Evolutionary conservation across 371 early-diverging fungal genomes (phyloP), one percentile per base, ranked within the genome.

Genomic region (Gilbertella persicaria): DNA sequence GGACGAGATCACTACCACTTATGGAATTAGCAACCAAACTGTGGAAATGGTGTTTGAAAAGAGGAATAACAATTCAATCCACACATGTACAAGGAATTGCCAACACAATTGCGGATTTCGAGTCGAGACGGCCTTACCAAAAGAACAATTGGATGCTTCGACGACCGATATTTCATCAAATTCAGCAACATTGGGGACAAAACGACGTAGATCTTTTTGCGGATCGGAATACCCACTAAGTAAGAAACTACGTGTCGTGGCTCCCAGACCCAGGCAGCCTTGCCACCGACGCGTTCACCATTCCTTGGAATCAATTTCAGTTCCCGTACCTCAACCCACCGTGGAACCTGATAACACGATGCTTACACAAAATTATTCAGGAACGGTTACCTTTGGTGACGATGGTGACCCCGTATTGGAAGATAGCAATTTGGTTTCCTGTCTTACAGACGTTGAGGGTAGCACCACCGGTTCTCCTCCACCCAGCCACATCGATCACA

Each of bases 121-220:
- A 47, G 23, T 64, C 56, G 14, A 17, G 53, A 14, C 49, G 43
- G 4, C 26, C 26, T 13, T 56, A 25, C 33, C 13, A 8, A 12
- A 65, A 59, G 50, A 53, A 57, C 42, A 24, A 43, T 19, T 65
- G 58, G 60, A 6, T 9, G 30, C 10, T 65, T 13, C 21, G 12
- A 3, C 50, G 30, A 2, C 12, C 16, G 1, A 28, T 33, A 9
- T 60, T 60, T 40, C 45, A 37, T 13, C 26, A 42, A 1, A 17
- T 60, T 19, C 50, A 54, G 17, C 30, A n/a, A 10, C n/a, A 1
- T 1, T 55, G 44, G 49, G 62, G 67, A 8, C 40, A 25, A 38
- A n/a, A 49, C 53, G 30, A 45, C 29, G 38, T 59, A 33, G 53
- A 62, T 43, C 60, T 67, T 1, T 67, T 62, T 43, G 67, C 62